Percentiles rank a stretch among this genome's conserved stretches.
Conservation (phyloP, 2,329 filamentous ascomycete genomes). For the Aspergillus puulaauensis region DNA sequence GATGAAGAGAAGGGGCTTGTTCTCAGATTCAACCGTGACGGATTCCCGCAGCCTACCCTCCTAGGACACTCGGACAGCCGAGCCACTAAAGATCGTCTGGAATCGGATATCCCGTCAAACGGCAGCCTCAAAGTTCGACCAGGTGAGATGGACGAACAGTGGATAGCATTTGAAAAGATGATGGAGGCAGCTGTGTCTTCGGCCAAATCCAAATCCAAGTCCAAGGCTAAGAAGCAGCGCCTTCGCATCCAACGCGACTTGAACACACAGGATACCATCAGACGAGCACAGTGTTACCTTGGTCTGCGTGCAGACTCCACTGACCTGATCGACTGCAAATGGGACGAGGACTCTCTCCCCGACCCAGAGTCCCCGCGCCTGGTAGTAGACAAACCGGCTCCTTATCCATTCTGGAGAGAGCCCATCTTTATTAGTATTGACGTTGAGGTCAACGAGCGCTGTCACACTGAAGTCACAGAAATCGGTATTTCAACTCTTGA, state of each 20-base stretch:
- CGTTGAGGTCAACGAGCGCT: slow-evolving; percentile 74
- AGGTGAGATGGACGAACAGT: slow-evolving; percentile 11
- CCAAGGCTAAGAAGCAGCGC: slow-evolving; percentile 51
- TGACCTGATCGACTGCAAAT: slow-evolving; percentile 17
- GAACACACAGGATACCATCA: slow-evolving; percentile 56
- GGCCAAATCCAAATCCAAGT: slow-evolving; percentile 51
- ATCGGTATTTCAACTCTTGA: slow-evolving; percentile 82
- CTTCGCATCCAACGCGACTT: slow-evolving; percentile 53
- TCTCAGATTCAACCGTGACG: slow-evolving; percentile 60
- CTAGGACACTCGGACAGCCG: slow-evolving; percentile 58
- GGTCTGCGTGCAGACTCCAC: slow-evolving; percentile 56
- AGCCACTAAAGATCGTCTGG: slow-evolving; percentile 40
- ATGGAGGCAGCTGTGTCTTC: slow-evolving; percentile 54
- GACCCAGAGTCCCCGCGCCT: slow-evolving; percentile 33
- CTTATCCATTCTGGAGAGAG: slow-evolving; percentile 51
- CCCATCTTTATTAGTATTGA: slow-evolving; percentile 77
- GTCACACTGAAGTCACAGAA: slow-evolving; percentile 71
- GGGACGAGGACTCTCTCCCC: slow-evolving; percentile 19
- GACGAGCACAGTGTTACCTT: slow-evolving; percentile 68
- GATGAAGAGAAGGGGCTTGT: slow-evolving; percentile 56
- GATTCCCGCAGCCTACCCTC: slow-evolving; percentile 66
- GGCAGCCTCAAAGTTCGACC: neutral
- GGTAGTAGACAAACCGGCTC: slow-evolving; percentile 46
- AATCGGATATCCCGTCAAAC: slow-evolving; percentile 32
- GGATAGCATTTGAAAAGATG: slow-evolving; percentile 40